Conservation (phyloP, 805 yeast species). For the Yarrowia divulgata region DNA sequence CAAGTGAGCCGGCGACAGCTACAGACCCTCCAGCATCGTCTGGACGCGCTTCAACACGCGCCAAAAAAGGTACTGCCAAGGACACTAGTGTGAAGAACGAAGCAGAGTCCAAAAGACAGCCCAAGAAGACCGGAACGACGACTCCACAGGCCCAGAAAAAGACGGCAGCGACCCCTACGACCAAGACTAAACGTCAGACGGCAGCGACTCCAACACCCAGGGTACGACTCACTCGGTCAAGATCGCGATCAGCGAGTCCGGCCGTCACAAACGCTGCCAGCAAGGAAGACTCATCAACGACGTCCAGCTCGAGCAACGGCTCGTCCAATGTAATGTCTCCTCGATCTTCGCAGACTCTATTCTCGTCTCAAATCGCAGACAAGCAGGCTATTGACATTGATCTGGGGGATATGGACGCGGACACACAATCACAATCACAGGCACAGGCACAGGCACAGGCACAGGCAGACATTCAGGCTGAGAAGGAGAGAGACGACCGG, state of each 20-base stretch:
- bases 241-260: constrained; percentile 13
- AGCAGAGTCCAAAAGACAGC: background rate
- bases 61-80: background rate
- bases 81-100: no score
- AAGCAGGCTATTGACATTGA: background rate
- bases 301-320: background rate
- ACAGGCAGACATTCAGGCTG: background rate
- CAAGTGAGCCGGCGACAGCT: background rate
- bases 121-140: background rate
- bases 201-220: background rate
- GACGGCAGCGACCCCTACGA: background rate
- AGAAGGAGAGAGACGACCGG: background rate
- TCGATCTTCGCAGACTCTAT: constrained; percentile 4
- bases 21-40: background rate
- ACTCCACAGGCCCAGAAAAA: background rate
- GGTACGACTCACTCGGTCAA: constrained; percentile 3
- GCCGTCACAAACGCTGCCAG: background rate
- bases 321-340: background rate
- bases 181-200: background rate
- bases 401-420: background rate
- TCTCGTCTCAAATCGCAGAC: background rate
- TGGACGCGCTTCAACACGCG: constrained; percentile 1
- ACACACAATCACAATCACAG: background rate
- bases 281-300: background rate
- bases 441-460: background rate